phyloP scores from a whole-genome alignment of 768 basidiomycete genomes.

The Podaxis pistillaris region DNA sequence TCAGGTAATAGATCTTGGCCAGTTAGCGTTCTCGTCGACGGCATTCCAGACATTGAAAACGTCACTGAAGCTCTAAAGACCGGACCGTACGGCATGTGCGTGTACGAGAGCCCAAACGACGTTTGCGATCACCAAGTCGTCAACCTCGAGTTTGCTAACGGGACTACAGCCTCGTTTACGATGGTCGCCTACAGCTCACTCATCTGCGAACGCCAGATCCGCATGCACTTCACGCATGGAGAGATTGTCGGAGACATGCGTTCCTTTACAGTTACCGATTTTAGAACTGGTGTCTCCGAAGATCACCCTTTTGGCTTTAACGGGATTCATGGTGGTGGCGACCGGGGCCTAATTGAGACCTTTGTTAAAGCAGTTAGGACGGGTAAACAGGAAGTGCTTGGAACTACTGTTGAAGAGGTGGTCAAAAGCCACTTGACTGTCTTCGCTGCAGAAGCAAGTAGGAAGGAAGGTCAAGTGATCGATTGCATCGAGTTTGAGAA shows the following conservation, averaged over 20 bases:
- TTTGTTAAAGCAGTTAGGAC: slow-evolving; percentile 76
- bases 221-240: slow-evolving; percentile 83
- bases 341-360: slow-evolving; percentile 67
- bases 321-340: slow-evolving; percentile 84
- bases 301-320: slow-evolving; percentile 39
- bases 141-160: slow-evolving; percentile 81
- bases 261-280: slow-evolving; percentile 74
- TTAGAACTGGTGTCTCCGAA: slow-evolving; percentile 51
- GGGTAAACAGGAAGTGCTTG: slow-evolving; percentile 61
- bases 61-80: slow-evolving; percentile 66
- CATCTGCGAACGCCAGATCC: slow-evolving; percentile 80
- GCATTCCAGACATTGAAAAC: slow-evolving; percentile 84
- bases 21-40: slow-evolving; percentile 66
- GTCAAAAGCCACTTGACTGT: slow-evolving; percentile 79
- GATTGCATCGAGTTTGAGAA: slow-evolving; percentile 68
- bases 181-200: slow-evolving; percentile 84
- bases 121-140: slow-evolving; percentile 93
- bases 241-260: slow-evolving; percentile 88
- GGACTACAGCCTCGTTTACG: slow-evolving; percentile 81
- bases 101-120: slow-evolving; percentile 83
- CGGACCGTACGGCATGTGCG: slow-evolving; percentile 79
- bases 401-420: slow-evolving; percentile 66
- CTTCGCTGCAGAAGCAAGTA: slow-evolving; percentile 83
- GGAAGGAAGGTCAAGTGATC: slow-evolving; percentile 66
- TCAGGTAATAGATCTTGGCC: slow-evolving; percentile 64